Base-by-base conservation (phyloP, 1,139 yeast genomes). In the Taphrina pruni region DNA sequence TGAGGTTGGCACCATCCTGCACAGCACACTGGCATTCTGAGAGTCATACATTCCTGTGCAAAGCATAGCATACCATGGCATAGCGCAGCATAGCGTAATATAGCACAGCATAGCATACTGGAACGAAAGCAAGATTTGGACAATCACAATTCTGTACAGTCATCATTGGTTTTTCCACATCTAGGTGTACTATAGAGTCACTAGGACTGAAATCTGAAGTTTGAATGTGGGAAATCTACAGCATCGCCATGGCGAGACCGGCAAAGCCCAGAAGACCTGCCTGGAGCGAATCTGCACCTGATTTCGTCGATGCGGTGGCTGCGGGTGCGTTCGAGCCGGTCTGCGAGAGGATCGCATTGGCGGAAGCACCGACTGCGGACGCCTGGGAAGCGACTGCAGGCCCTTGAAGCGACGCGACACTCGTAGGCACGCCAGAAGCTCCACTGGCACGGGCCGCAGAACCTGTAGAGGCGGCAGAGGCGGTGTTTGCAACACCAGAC, bases 261-360 rank as follows among this genome's bases (percentile, higher is more conserved):
- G 17, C 58, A 17, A 54, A 26, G 43, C 43, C 43, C 43, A 54
- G 17, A 1, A 54, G 43, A 54, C 58, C 60, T 17, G 50, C 60
- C 35, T 56, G 46, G 36, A 56, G 45, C 8, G 60, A 14, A 2
- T 41, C 38, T 9, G 60, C 60, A 21, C 50, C 60, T 1, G 60
- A 56, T 17, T 12, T 26, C 21, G 66, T 45, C 9, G 68, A 46
- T 11, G 67, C 54, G 9, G 64, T 41, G 8, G 68, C 56, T 32
- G 68, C 54, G 7, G 67, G 26, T n/a, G 68, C 60, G 6, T 39
- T 60, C 9, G 60, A 52, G 60, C 66, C 60, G 12, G 62, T 48
- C 8, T 51, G 68, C 4, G 68, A 46, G 17, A 35, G 56, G 26
- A 58, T 43, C 14, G 64, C 41, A 26, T 58, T 58, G 43, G 38